Evolutionary conservation across 805 yeast genomes (phyloP), one percentile per base, ranked within the genome.

Genomic region (Yamadazyma kitorensis): DNA sequence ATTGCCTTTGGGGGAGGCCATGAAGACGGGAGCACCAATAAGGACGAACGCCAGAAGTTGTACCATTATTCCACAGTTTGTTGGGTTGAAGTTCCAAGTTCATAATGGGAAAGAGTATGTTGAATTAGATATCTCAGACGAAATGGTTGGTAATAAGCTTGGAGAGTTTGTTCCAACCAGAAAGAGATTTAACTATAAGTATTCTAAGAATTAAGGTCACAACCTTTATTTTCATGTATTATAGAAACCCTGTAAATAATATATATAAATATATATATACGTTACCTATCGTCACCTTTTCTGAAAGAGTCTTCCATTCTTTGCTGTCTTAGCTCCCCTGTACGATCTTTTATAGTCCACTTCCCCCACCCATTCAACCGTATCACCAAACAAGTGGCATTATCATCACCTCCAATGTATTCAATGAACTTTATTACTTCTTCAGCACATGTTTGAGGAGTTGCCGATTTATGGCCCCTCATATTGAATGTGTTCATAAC

Each of bases 91-190:
- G 49, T 93, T 93, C 60, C 95, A 93, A 61, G 86, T 93, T 22
- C 98, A 93, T 64, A 93, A 93, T 61, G 98, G 98, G 18, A 86
- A 83, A 55, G 95, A 87, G 48, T 93, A 89, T 55, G 95, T 88
- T 24, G 86, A 87, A 33, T 73, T 93, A 34, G 86, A 82, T 45
- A 76, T 93, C 18, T 77, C 83, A 6, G 97, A 93, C 55, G 93
- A 93, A 49, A 93, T 93, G 98, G 96, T 93, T 40, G 98, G 98
- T 13, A 76, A 81, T 47, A 93, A 91, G 57, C 67, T 93, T 36
- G 98, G 98, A 2, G 97, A 91, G 59, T 93, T 86, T 68, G 95
- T 95, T 2, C 86, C 89, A 35, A 93, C 98, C 1, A 77, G 98
- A 63, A 86, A 86, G 75, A 78, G 82, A 56, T 86, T 86, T 62